Evolutionary conservation across 176 grass and related monocot species (phyloP), one percentile per base, ranked within the genome.

Genomic region (Oryza longistaminata): DNA sequence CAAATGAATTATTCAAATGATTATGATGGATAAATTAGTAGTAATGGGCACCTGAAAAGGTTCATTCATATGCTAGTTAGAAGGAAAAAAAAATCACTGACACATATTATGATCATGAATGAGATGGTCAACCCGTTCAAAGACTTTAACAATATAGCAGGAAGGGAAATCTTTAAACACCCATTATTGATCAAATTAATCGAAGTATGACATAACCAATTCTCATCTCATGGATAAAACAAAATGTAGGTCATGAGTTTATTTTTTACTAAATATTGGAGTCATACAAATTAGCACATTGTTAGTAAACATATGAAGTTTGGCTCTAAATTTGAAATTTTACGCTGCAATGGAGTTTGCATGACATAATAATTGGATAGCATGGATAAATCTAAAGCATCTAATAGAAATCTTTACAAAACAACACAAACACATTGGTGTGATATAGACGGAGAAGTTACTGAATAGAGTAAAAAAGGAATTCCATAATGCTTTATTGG

Each of bases 21-120:
- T 82, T 67, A 44, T 61, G 58, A 83, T 78, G 15, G 67, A 68
- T 58, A 66, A 71, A 6, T 73, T n/a, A n/a, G n/a, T 39, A 27
- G 26, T 53, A 60, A 4, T 24, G 2, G 15, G 46, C 74, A 78
- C 74, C 79, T 87, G 37, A 10, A 83, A 90, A 58, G 19, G 64
- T 64, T 69, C n/a, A 69, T 64, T 52, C n/a, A 62, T 9, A 29
- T 46, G 64, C 74, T 52, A 87, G 1, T 42, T 40, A 58, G 26
- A 70, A 13, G 8, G 22, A 67, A 84, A 86, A 35, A 42, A 43
- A n/a, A n/a, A n/a, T n/a, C 68, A 60, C n/a, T 3, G 11, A 75
- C 48, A 81, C 21, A 43, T 77, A 81, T n/a, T 0, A n/a, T 29
- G n/a, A 49, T 24, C 17, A 75, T 71, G n/a, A n/a, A 81, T 31